These are phyloP conservation scores for Selaginella tamariscina DNA, from an alignment of 75 land plant species.

Conservation along the genomic window DNA sequence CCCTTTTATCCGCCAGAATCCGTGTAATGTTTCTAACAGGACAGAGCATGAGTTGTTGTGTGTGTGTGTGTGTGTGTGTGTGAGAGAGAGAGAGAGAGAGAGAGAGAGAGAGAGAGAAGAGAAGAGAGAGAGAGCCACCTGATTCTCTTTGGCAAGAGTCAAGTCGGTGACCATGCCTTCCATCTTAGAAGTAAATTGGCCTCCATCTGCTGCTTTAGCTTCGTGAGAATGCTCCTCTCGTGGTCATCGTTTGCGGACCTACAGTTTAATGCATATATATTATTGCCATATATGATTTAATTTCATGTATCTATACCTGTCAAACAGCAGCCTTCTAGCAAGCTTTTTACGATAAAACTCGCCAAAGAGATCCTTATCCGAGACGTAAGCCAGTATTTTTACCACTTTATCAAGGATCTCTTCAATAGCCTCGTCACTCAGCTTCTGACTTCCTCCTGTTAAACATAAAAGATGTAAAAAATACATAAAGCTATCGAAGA, in stretches of 20 bases:
- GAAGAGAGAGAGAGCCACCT: too few relatives aligned
- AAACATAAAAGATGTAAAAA: too few relatives aligned
- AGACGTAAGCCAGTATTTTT: not conserved
- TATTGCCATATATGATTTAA: too few relatives aligned
- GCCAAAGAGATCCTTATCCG: constrained; percentile 6
- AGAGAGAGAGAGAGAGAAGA: too few relatives aligned
- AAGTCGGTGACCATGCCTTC: constrained; percentile 4
- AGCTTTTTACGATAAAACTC: constrained; percentile 8
- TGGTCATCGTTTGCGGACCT: constrained; percentile 11
- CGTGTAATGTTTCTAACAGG: not conserved
- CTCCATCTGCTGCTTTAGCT: constrained; percentile 9
- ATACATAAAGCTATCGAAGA: too few relatives aligned
- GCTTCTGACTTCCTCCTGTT: not conserved
- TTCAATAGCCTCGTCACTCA: constrained; percentile 10
- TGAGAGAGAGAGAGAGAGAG: too few relatives aligned
- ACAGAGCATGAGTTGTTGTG: too few relatives aligned
- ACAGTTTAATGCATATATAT: too few relatives aligned
- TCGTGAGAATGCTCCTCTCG: constrained; percentile 5
- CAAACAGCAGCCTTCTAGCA: constrained; percentile 9
- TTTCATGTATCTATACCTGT: too few relatives aligned
- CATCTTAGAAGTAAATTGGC: constrained; percentile 7
- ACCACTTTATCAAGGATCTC: constrained; percentile 9
- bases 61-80: too few relatives aligned
- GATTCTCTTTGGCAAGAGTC: not conserved
- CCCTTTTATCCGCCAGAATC: not conserved